Percentiles rank a stretch among this genome's conserved stretches.
Evolutionary conservation across 2,329 filamentous ascomycete species (phyloP).

Genomic region (Beauveria asiatica): DNA sequence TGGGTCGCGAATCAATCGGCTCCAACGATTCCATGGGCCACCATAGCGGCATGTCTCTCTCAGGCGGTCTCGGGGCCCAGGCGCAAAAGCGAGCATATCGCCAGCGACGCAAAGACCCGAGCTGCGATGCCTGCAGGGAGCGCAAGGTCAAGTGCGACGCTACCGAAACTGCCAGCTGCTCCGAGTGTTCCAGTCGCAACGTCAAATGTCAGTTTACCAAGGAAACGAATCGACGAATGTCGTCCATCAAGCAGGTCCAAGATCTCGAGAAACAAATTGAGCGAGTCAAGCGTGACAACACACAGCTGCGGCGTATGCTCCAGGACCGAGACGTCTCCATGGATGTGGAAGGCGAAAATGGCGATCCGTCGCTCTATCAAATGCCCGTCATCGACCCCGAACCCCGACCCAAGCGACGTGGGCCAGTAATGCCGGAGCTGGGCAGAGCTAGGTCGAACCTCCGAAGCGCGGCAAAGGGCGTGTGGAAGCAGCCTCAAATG

Average conservation of each 20-base stretch:
- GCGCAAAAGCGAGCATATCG: conserved; percentile 90
- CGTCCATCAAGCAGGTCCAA: conserved; percentile 97
- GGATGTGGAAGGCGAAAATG: conserved; percentile 39
- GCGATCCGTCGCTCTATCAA: conserved; percentile 42
- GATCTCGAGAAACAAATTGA: conserved; percentile 90
- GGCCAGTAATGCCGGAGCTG: conserved; percentile 58
- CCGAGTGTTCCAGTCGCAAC: conserved; percentile 91
- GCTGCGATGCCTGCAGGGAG: conserved; percentile 93
- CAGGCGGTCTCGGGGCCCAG: conserved; percentile 29
- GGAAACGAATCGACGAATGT: conserved; percentile 97
- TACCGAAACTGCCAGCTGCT: conserved; percentile 91
- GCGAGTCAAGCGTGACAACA: conserved; percentile 71
- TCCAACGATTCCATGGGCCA: conserved; percentile 47
- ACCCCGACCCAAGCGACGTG: conserved; percentile 54
- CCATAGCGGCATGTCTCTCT: conserved; percentile 37
- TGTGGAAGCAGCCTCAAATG: conserved; percentile 69
- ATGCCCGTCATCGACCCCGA: conserved; percentile 59
- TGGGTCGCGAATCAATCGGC: conserved; percentile 51
- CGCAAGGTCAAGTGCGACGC: conserved; percentile 85
- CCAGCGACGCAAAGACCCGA: conserved; percentile 91
- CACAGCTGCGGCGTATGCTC: conserved; percentile 59
- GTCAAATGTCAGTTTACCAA: conserved; percentile 99
- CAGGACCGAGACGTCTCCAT: conserved; percentile 40
- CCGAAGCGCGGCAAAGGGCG: conserved; percentile 62
- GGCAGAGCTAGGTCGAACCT: conserved; percentile 65